phyloP scores from a whole-genome alignment of 225 moss, liverwort and hornwort genomes.

The Sphagnum contortum region DNA sequence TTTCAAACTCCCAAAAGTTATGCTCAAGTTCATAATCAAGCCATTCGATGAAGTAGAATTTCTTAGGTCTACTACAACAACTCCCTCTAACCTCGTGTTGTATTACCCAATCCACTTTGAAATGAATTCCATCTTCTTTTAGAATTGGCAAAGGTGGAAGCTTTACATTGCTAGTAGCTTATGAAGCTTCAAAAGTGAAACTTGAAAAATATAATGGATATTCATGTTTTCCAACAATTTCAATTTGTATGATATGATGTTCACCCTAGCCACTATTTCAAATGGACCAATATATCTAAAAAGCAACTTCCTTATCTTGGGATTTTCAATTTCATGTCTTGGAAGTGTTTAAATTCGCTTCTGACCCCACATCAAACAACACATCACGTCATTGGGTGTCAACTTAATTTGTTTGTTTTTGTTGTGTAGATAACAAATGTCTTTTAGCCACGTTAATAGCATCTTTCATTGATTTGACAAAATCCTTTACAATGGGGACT shows the following conservation, averaged over 20 bases:
- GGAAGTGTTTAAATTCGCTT: background rate
- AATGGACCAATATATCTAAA: conserved; percentile 1
- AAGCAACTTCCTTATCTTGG: background rate
- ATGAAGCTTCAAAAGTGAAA: no score
- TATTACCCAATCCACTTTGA: no score
- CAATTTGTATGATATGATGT: background rate
- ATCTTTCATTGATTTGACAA: background rate
- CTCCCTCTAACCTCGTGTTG: no score
- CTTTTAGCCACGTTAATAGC: background rate
- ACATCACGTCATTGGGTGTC: background rate
- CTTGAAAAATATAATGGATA: background rate
- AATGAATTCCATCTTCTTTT: no score
- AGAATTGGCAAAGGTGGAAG: no score
- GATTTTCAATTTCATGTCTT: background rate
- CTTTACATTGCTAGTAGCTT: no score
- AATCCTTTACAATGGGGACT: background rate
- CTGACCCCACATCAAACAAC: background rate
- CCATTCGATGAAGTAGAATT: no score
- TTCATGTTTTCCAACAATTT: background rate
- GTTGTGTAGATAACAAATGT: background rate
- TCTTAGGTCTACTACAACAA: no score
- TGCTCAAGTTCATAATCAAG: no score
- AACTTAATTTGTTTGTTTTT: background rate
- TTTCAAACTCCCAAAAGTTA: no score
- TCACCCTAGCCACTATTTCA: background rate